Percentiles rank a stretch among this genome's conserved stretches.
Conservation (phyloP, 352 stramenopile genomes). For the Globisporangium emineosum region DNA sequence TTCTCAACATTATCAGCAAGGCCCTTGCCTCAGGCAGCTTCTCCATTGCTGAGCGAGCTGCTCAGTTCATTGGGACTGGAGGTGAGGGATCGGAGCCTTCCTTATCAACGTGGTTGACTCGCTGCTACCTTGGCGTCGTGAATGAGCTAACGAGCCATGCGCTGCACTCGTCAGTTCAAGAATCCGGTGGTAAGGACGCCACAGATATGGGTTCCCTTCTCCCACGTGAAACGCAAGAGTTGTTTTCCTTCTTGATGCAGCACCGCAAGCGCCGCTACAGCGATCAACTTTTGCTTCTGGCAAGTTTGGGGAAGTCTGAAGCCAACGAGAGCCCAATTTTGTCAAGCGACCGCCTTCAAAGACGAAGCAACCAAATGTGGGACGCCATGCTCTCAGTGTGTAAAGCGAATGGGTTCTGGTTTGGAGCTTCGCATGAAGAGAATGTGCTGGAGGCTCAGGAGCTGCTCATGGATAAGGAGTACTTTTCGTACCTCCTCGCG, state of each 20-base stretch:
- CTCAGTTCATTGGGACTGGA: constrained; percentile 14
- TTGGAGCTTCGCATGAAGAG: constrained; percentile 12
- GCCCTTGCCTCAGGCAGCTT: constrained; percentile 21
- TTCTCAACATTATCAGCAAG: constrained; percentile 34
- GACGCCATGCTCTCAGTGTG: constrained; percentile 29
- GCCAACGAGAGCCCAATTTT: neutral
- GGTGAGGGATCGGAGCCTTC: constrained; percentile 5
- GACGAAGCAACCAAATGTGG: constrained; percentile 28
- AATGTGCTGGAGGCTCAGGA: constrained; percentile 44
- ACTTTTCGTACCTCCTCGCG: constrained; percentile 15
- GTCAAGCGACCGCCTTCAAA: neutral
- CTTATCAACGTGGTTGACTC: constrained; percentile 6
- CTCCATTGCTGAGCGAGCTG: constrained; percentile 33
- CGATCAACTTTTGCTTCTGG: neutral
- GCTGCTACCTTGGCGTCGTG: constrained; percentile 14
- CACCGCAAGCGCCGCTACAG: constrained; percentile 12
- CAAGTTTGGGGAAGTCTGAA: neutral
- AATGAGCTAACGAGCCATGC: neutral
- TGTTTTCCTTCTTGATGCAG: constrained; percentile 14
- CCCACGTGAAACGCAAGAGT: constrained; percentile 11
- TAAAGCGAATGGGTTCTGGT: constrained; percentile 41
- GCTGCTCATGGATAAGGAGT: constrained; percentile 25
- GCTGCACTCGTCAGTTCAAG: neutral
- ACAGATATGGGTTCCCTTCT: neutral
- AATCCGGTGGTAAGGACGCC: neutral